Conservation (phyloP, 176 grass and related monocot species). For the Carex kokanica region DNA sequence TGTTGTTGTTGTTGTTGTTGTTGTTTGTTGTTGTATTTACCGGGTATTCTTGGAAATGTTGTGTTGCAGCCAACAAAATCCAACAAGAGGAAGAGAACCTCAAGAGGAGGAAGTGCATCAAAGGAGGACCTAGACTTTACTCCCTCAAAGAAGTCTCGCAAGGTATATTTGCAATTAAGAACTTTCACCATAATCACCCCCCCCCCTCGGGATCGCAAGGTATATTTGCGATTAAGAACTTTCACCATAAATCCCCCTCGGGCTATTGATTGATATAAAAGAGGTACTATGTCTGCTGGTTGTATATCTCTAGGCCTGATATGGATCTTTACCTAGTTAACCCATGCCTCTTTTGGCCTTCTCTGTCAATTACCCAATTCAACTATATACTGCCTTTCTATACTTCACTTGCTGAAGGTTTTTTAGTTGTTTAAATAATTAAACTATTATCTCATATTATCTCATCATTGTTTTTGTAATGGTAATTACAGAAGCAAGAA, state of each 20-base stretch:
- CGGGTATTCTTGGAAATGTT: conserved; percentile 16
- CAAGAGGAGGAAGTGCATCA: conserved; percentile 44
- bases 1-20: too few relatives aligned
- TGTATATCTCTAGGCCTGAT: background rate
- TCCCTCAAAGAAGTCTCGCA: conserved; percentile 50
- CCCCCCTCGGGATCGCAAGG: conserved; percentile 37
- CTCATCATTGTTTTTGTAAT: background rate
- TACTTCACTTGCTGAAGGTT: background rate
- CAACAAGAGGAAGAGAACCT: conserved; percentile 68
- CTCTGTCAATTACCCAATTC: background rate
- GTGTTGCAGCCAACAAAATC: conserved; percentile 53
- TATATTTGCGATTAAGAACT: conserved; percentile 10
- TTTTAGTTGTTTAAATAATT: background rate
- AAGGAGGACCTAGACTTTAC: conserved; percentile 41
- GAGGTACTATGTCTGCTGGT: background rate
- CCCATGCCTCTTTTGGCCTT: conserved; percentile 6
- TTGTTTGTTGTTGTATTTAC: conserved; percentile 11
- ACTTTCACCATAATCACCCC: background rate
- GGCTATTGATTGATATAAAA: conserved; percentile 2
- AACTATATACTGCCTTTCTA: background rate
- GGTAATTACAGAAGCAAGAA: background rate
- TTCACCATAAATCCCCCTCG: background rate
- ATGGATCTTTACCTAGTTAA: background rate
- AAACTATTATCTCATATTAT: conserved; percentile 21
- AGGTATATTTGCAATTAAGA: conserved; percentile 40